Conservation (phyloP, 139 green algal genomes). For the Auxenochlorella protothecoides region DNA sequence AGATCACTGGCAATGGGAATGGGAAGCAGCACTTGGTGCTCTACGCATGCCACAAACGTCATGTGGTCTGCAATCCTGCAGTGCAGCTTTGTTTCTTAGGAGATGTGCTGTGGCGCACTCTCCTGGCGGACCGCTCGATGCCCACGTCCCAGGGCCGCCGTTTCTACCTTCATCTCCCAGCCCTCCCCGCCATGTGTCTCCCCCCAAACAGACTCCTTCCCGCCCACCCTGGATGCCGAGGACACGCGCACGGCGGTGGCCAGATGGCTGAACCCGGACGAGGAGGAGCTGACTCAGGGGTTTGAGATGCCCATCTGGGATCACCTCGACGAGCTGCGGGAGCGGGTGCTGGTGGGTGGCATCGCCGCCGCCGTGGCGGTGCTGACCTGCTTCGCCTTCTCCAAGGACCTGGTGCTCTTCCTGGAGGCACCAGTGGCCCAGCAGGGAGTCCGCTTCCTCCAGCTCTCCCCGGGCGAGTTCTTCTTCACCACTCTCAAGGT, state of each 20-base stretch:
- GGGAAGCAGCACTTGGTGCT: no score
- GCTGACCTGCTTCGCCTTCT: constrained; percentile 73
- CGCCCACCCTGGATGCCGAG: no score
- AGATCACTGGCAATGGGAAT: no score
- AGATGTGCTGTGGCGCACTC: no score
- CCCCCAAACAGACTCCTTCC: no score
- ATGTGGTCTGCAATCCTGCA: no score
- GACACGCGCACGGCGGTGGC: constrained; percentile 38
- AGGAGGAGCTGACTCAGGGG: constrained; percentile 74
- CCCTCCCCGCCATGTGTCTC: constrained; percentile 3
- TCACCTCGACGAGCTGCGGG: constrained; percentile 88
- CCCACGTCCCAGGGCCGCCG: no score
- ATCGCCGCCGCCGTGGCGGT: constrained; percentile 57
- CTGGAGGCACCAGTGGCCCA: constrained; percentile 87
- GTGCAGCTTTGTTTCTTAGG: no score
- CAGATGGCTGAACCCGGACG: constrained; percentile 69
- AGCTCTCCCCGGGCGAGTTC: constrained; percentile 95
- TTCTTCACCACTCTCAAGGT: constrained; percentile 99
- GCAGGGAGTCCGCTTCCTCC: constrained; percentile 91
- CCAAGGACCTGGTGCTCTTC: constrained; percentile 85
- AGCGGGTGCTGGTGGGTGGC: constrained; percentile 64
- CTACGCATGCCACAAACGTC: no score
- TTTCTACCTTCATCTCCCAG: no score
- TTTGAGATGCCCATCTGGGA: constrained; percentile 96
- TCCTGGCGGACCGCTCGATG: no score